Evolutionary conservation across 2,329 filamentous ascomycete genomes (phyloP).

Genomic region (Xylariaceae sp.): DNA sequence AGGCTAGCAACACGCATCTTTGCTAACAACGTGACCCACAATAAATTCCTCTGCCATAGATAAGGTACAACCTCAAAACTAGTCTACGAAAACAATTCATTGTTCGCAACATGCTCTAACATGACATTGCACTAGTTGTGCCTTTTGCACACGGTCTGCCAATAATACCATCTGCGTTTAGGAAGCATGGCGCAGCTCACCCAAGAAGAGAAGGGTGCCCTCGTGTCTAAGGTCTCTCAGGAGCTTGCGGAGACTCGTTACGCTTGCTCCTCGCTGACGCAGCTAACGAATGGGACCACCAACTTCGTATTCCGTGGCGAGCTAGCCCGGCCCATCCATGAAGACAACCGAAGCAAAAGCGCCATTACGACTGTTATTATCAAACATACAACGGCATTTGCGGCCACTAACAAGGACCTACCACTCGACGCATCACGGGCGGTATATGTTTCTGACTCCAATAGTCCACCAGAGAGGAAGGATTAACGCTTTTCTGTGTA

Average conservation of each 20-base stretch:
- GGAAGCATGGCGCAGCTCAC: too few species aligned
- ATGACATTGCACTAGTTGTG: too few species aligned
- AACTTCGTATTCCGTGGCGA: conserved; percentile 52
- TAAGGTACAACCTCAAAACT: too few species aligned
- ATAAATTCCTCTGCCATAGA: too few species aligned
- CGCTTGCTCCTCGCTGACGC: conserved; percentile 44
- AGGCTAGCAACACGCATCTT: too few species aligned
- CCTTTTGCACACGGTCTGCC: too few species aligned
- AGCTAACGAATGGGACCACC: conserved; percentile 48
- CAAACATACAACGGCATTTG: conserved; percentile 46
- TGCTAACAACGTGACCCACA: too few species aligned
- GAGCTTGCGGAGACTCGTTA: conserved; percentile 32
- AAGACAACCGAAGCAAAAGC: conserved; percentile 7
- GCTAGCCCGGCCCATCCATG: conserved; percentile 38
- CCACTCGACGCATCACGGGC: conserved; percentile 43
- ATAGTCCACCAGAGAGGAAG: not conserved
- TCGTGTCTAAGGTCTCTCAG: conserved; percentile 2
- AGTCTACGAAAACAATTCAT: too few species aligned
- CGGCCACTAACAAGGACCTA: conserved; percentile 45
- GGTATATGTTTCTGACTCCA: conserved; percentile 23
- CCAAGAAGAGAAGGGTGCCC: not conserved
- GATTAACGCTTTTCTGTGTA: not conserved
- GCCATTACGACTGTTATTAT: conserved; percentile 42
- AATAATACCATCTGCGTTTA: too few species aligned
- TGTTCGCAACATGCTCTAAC: too few species aligned